These are phyloP conservation scores for Penicillium odoratum DNA, from an alignment of 495 filamentous ascomycete species.

Conservation along the genomic window DNA sequence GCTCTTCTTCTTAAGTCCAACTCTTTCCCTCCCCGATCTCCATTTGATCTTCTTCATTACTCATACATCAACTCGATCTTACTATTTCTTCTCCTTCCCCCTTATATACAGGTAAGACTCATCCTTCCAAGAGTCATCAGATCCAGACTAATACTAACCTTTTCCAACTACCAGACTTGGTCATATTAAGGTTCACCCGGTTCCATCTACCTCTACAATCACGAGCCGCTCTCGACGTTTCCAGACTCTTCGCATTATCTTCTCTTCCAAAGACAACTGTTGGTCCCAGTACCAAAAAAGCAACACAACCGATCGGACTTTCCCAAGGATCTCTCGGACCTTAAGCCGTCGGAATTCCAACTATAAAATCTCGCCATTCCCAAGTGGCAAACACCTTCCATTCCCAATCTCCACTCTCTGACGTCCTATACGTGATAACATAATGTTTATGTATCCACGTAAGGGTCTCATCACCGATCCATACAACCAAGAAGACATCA, in stretches of 20 bases:
- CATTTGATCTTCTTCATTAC: slow-evolving; percentile 16
- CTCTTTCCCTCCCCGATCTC: slow-evolving; percentile 1
- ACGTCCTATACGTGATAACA: slow-evolving; percentile 38
- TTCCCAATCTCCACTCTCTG: slow-evolving; percentile 23
- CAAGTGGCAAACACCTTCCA: slow-evolving; percentile 35
- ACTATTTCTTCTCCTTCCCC: neutral
- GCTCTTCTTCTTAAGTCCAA: slow-evolving; percentile 19
- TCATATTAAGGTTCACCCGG: slow-evolving; percentile 23
- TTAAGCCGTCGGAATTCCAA: slow-evolving; percentile 32
- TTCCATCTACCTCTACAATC: slow-evolving; percentile 14
- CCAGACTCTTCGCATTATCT: slow-evolving; percentile 35
- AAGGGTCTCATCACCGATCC: slow-evolving; percentile 51
- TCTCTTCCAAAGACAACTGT: neutral
- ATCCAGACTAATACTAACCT: slow-evolving; percentile 20
- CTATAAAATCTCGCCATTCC: slow-evolving; percentile 32
- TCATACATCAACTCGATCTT: slow-evolving; percentile 9
- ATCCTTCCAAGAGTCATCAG: slow-evolving; percentile 23
- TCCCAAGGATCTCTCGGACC: slow-evolving; percentile 30
- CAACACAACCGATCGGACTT: slow-evolving; percentile 1
- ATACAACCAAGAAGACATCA: slow-evolving; percentile 39
- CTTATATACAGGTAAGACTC: slow-evolving; percentile 16
- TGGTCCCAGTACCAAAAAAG: neutral
- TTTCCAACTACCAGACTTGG: slow-evolving; percentile 18
- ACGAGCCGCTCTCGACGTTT: slow-evolving; percentile 35
- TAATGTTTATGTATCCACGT: slow-evolving; percentile 52